Conservation (phyloP, 169 alveolate genomes). For the Condylostoma magnum region DNA sequence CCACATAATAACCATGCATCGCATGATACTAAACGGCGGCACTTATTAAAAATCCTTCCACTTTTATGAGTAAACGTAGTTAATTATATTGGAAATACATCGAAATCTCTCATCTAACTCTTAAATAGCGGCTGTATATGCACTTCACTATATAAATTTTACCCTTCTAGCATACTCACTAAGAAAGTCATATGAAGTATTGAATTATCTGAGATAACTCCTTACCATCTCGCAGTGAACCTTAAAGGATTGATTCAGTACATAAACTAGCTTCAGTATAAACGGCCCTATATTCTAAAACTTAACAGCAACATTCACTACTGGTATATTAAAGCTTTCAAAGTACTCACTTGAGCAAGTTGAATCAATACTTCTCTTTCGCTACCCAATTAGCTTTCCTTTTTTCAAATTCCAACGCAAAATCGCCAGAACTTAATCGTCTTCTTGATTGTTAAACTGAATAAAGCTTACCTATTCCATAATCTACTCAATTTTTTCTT, state of each 20-base stretch:
- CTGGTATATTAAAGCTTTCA: no score
- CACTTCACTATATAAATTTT: constrained; percentile 3
- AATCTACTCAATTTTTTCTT: no score
- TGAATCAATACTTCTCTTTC: no score
- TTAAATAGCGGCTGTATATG: background rate
- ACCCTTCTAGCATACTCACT: constrained; percentile 18
- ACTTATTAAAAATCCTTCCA: background rate
- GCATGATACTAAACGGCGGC: constrained; percentile 12
- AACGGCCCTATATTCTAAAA: background rate
- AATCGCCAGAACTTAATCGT: no score
- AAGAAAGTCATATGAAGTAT: background rate
- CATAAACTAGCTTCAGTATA: background rate
- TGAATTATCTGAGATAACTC: background rate
- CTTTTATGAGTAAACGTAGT: background rate
- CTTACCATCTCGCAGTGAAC: background rate
- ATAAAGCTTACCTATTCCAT: no score
- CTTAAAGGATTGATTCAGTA: constrained; percentile 4
- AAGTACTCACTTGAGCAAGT: no score
- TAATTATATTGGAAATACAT: background rate
- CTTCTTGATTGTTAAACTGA: no score
- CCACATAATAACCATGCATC: constrained; percentile 11
- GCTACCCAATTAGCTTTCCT: no score
- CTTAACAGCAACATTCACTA: background rate
- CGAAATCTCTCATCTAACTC: background rate
- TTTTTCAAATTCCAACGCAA: background rate